Percentiles rank a stretch among this genome's conserved stretches.
These are phyloP conservation scores for Nosema muscidifuracis DNA, from an alignment of 371 early-diverging fungal genomes.

Conservation along the genomic window DNA sequence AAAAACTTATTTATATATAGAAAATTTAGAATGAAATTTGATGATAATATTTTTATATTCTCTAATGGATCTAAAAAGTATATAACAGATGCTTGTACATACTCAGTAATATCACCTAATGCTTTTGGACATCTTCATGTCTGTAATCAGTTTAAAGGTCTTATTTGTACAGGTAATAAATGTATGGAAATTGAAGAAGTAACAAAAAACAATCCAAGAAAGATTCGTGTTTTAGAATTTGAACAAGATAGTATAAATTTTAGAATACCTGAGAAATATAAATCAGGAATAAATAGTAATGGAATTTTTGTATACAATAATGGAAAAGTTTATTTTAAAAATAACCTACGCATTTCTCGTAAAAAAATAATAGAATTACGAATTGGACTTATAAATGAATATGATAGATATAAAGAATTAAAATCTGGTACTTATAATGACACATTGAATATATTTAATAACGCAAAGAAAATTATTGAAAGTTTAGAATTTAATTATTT, in stretches of 20 bases:
- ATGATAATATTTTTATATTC: not conserved
- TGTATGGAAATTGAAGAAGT: not conserved
- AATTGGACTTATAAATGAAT: not conserved
- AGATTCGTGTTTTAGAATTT: not conserved
- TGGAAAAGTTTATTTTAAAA: not conserved
- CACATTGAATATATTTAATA: not conserved
- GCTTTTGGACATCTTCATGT: not conserved
- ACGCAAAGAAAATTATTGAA: not conserved
- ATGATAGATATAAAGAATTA: not conserved
- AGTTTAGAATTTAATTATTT: constrained; percentile 1
- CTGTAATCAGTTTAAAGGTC: not conserved
- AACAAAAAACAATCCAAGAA: not conserved
- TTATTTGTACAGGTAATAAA: not conserved
- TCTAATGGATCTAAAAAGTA: constrained; percentile 1
- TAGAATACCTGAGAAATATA: not conserved
- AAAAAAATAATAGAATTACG: not conserved
- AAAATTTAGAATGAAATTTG: not conserved
- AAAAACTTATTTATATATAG: not conserved
- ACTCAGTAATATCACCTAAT: not conserved
- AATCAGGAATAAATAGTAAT: not conserved
- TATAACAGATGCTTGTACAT: not conserved
- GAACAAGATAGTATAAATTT: not conserved
- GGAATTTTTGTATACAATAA: not conserved
- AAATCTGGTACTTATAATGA: not conserved
- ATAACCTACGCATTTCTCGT: not conserved